Base-by-base conservation (phyloP, 306 rosid species). In the Pyrus pyrifolia region DNA sequence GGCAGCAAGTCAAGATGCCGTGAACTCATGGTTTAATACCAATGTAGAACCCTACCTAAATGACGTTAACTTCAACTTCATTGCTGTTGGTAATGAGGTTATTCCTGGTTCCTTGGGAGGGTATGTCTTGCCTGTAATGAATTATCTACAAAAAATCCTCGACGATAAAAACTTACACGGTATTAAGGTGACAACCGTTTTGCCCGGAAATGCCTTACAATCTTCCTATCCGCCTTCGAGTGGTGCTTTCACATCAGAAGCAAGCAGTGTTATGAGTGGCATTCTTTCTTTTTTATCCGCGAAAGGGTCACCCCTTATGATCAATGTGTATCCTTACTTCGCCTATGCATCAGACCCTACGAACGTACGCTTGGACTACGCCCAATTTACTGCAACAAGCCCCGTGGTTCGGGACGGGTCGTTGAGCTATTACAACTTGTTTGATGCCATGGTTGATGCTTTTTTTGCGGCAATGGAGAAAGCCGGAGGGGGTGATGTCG, bases 241-340 rank as follows among this genome's bases (percentile, higher is more conserved):
- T 11, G 81, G 74, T 3, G 57, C 7, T 3, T 88, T 85, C 70
- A 10, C 76, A 22, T 4, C 53, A 3, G 65, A 42, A 5, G 11
- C 60, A 1, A 12, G 30, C 21, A 18, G 9, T 1, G 29, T 11
- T 9, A 27, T 83, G 74, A 49, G 4, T 4, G 78, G 21, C 51
- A 79, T 85, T 65, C 51, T 76, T 31, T 6, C n/a, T 1, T 78
- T 85, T 18, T 70, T 85, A 4, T 21, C 84, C 0, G 5, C 29
- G 4, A 59, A 27, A 22, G 58, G 69, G 2, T 60, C 82, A 4
- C 81, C 87, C 2, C 74, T 87, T 35, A 22, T 87, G 87, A 38
- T 85, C 68, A 83, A 81, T 63, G 77, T 59, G 35, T 81, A 83
- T 59, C 89, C 88, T 2, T 88, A 81, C 64, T 82, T 80, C 38